Base-by-base conservation (phyloP, 2,329 filamentous ascomycete genomes). In the Rhytidhysteron rufulum region DNA sequence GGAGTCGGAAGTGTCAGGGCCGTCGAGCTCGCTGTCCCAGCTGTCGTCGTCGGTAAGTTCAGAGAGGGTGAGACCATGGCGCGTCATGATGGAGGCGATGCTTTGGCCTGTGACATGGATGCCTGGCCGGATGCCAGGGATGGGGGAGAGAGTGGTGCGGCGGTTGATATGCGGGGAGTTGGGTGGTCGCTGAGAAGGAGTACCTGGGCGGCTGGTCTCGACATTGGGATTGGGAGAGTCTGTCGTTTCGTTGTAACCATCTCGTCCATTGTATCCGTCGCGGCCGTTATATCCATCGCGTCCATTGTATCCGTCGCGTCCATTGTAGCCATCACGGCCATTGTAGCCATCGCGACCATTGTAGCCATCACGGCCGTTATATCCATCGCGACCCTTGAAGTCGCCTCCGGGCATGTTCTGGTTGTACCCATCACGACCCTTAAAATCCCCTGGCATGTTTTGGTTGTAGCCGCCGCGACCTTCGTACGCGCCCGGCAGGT, bases 1-100 rank as follows among this genome's bases (percentile, higher is more conserved):
- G n/a, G 50, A 49, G 37, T 53, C 49, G n/a, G 52, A 49, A 0
- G 56, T 62, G 25, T 58, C 58, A 2, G 63, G 61, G 3, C 53
- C 61, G 33, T 66, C 65, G 22, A 68, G 46, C 31, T 69, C 66
- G 11, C 62, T 66, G 43, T 68, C 66, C 66, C 66, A 69, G 24
- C 57, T 62, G 6, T 59, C 55, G 16, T 62, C 60, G 34, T 67
- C 65, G 15, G 60, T 63, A 6, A 62, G 43, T 10, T 61, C 56
- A n/a, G 51, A 54, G 2, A 55, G 47, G 6, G 55, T 54, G n/a
- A 53, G 47, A 22, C 59, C 55, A 8, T 58, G 45, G 13, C 55
- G 57, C 3, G 61, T 54, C n/a, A 50, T 53, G 39, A 54, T 2
- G 34, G 60, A 58, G 21, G 48, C 50, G 17, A 52, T 52, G 6